Evolutionary conservation across 345 rosid species (phyloP), one percentile per base, ranked within the genome.

Genomic region (Lepidium sativum): DNA sequence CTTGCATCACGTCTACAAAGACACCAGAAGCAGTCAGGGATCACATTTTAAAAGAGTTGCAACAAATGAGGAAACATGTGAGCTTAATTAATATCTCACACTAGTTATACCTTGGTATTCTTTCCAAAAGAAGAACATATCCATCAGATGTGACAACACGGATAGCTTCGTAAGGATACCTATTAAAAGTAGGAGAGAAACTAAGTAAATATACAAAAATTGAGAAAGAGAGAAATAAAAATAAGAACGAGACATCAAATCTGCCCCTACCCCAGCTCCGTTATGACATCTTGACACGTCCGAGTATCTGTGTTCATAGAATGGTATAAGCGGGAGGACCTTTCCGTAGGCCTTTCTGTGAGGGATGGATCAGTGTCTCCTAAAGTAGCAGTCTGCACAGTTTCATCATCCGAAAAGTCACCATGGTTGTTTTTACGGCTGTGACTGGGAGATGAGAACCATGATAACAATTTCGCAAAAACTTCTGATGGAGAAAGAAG

Each of bases 91-190:
- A 6, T 17, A n/a, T 12, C 47, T 33, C 54, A 49, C 42, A 63
- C 61, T 23, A 51, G 21, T 31, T n/a, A 45, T 79, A 94, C 96
- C 97, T 83, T 27, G 99, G 99, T 61, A 94, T 84, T 74, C 97
- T 90, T 82, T 94, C 99, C 82, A 94, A 67, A 53, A 88, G 89
- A 60, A 94, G 87, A 66, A 90, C 87, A 78, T 94, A 94, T 64
- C 99, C 99, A 79, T 94, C 99, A 33, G 84, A 80, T 37, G 99
- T 94, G 56, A 79, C 72, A 62, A 94, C 99, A 60, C 64, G 91
- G 60, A 94, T 88, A 39, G 97, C 97, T 83, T 94, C 97, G 42
- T 84, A 90, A 33, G 97, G 97, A 69, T 94, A 94, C 81, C 99
- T 61, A 64, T 48, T 39, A 66, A 47, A 74, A 27, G 39, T 17